Base-by-base conservation (phyloP, 75 land plant species). In the Pinus tabuliformis region DNA sequence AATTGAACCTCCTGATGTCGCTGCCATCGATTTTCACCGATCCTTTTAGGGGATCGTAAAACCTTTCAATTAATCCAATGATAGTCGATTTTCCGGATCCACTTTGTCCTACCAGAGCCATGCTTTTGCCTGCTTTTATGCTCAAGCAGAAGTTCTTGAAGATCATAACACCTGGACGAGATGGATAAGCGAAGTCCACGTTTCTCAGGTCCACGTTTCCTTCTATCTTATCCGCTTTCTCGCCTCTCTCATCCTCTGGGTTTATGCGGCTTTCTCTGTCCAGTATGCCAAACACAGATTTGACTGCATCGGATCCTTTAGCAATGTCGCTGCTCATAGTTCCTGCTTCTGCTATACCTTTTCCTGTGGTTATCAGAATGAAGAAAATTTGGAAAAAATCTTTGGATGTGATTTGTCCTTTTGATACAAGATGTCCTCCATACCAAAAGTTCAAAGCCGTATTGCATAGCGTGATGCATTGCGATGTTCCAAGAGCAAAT, bases 261-360 rank as follows among this genome's bases (percentile, higher is more conserved):
- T 89, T 85, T 18, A 92, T 90, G 24, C 22, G 73, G 15, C 90
- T 83, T 26, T 28, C 37, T 24, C 95, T 78, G 45, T 95, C 95
- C 68, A 92, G 64, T 2, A 90, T 83, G 3, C 83, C 87, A 17
- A 95, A 90, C 14, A 95, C 88, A 0, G 93, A 85, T 13, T 78
- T 86, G 57, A 87, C 85, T 0, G 92, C 82, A 15, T 87, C 81
- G 17, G 90, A 72, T 3, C 93, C 93, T 74, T 87, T 90, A 70
- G 93, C 85, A 5, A 92, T 74, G 71, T 90, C 98, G 1, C 90
- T 73, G n/a, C 91, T 95, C 85, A 92, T 86, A 80, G 84, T 90
- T 5, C 91, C 95, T 5, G 95, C 92, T 20, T 95, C 95, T n/a
- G 95, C 95, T 22, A 95, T 89, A 79, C 87, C 87, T 3, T 86